phyloP scores from a whole-genome alignment of 2,329 filamentous ascomycete genomes.

The Falciphora oryzae region DNA sequence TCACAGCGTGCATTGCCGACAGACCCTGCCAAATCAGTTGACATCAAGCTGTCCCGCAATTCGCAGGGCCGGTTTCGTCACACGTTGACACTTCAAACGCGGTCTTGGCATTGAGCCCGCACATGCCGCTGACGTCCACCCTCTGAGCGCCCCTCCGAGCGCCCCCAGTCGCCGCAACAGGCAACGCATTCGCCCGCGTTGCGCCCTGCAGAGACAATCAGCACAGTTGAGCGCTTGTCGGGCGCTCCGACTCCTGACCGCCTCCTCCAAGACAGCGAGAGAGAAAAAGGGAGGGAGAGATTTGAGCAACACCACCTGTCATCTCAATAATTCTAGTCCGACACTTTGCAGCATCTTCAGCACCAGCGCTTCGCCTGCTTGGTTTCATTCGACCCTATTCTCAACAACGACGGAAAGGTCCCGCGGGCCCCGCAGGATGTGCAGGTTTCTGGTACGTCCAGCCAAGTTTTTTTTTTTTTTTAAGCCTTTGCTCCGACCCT shows the following conservation, averaged over 20 bases:
- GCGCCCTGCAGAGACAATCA: neutral
- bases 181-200: neutral
- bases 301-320: neutral
- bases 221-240: neutral
- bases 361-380: neutral
- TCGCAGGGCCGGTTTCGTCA: conserved; percentile 21
- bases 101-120: conserved; percentile 1
- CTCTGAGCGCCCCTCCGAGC: neutral
- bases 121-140: neutral
- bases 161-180: neutral
- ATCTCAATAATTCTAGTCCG: neutral
- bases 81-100: conserved; percentile 8
- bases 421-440: conserved; percentile 22
- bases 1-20: neutral
- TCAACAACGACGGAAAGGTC: neutral
- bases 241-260: neutral
- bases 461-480: neutral
- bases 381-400: neutral
- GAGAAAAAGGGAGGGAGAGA: conserved; percentile 2
- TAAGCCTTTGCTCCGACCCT: neutral
- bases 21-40: neutral
- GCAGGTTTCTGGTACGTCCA: conserved; percentile 29
- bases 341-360: neutral
- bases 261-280: conserved; percentile 8
- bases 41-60: conserved; percentile 16